Evolutionary conservation across 441 rosid genomes (phyloP).

Genomic region (Gossypium schwendimanii): DNA sequence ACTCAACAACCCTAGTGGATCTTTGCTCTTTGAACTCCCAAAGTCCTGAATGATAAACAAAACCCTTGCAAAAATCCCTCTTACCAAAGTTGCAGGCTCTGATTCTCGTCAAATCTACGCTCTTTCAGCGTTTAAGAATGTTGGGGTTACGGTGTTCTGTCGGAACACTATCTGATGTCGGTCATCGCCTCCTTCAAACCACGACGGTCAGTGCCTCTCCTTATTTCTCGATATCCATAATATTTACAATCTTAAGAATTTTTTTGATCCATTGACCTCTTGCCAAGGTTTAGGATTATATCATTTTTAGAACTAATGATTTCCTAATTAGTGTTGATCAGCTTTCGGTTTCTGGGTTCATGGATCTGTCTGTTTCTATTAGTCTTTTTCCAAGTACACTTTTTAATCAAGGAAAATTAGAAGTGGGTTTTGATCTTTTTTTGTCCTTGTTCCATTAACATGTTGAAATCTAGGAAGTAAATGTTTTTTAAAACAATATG

Average conservation of each 20-base stretch:
- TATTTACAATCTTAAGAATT: not conserved
- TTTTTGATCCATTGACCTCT: not conserved
- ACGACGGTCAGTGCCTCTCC: not conserved
- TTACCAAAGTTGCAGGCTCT: not conserved
- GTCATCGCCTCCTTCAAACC: slow-evolving; percentile 5
- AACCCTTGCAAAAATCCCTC: not conserved
- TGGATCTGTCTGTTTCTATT: not conserved
- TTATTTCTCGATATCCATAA: not conserved
- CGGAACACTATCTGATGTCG: slow-evolving; percentile 1
- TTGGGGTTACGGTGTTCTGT: slow-evolving; percentile 8
- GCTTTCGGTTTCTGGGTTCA: not conserved
- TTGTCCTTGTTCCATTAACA: not conserved
- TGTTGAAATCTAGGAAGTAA: not conserved
- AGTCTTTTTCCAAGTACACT: not conserved
- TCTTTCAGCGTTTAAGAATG: not conserved
- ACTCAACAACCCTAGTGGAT: not conserved
- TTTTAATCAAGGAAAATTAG: not conserved
- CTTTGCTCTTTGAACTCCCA: not conserved
- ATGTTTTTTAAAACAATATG: not conserved
- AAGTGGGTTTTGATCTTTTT: not conserved
- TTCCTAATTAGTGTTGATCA: not conserved
- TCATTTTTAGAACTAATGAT: not conserved
- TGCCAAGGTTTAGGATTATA: not conserved
- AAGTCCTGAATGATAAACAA: too few relatives aligned
- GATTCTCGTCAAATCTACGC: not conserved